phyloP scores from a whole-genome alignment of 257 asterid species.

The Cruciata laevipes region DNA sequence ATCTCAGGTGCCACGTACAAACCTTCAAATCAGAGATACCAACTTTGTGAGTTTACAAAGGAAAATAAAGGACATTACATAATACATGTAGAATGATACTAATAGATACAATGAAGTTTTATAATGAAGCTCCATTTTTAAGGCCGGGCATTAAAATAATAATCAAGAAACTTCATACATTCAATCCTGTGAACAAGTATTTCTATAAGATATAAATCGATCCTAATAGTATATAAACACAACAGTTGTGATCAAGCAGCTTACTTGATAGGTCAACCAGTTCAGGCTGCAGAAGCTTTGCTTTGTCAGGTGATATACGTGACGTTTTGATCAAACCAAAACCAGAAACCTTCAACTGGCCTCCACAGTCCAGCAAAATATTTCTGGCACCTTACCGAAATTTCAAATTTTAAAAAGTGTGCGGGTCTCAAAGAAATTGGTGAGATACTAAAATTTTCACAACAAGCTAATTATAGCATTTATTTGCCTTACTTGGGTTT shows the following conservation, averaged over 20 bases:
- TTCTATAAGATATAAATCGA: not conserved
- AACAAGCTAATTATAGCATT: conserved; percentile 39
- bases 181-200: not conserved
- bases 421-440: conserved; percentile 13
- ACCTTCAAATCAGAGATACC: conserved; percentile 36
- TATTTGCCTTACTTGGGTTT: conserved; percentile 92
- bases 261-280: conserved; percentile 77
- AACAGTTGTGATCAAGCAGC: conserved; percentile 4
- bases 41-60: not conserved
- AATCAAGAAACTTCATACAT: conserved; percentile 26
- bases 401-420: conserved; percentile 53
- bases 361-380: conserved; percentile 98
- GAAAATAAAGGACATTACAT: not conserved
- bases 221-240: not conserved
- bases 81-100: not conserved
- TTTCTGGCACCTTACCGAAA: conserved; percentile 98
- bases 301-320: conserved; percentile 66
- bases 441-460: conserved; percentile 3
- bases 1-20: conserved; percentile 80
- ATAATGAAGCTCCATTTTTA: not conserved
- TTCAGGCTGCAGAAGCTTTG: conserved; percentile 61
- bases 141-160: not conserved
- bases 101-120: not conserved
- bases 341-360: conserved; percentile 92
- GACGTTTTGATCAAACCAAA: conserved; percentile 68